Conservation (phyloP, 345 rosid species). For the Acer saccharum region DNA sequence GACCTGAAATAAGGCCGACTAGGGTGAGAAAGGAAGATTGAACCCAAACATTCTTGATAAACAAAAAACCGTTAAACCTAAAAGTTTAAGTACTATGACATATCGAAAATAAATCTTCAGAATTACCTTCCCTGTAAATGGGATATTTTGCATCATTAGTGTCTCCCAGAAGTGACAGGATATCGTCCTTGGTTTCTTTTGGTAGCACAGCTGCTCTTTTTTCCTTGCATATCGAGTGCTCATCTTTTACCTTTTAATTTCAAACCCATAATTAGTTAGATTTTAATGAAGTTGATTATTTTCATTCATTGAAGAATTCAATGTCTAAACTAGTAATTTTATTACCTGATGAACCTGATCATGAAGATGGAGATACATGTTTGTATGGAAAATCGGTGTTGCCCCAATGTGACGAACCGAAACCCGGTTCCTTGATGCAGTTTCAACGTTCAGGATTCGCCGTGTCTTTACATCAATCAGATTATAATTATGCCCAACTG, state of each 20-base stretch:
- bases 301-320: background rate
- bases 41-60: background rate
- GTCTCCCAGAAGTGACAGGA: slow-evolving; percentile 58
- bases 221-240: slow-evolving; percentile 49
- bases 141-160: slow-evolving; percentile 42
- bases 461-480: slow-evolving; percentile 37
- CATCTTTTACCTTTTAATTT: slow-evolving; percentile 40
- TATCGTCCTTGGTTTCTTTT: slow-evolving; percentile 45
- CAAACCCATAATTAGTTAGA: slow-evolving; percentile 15
- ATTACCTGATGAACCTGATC: slow-evolving; percentile 46
- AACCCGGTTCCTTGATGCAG: slow-evolving; percentile 52
- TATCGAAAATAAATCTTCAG: background rate
- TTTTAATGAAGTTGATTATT: slow-evolving; percentile 8
- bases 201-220: slow-evolving; percentile 47
- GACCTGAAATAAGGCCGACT: slow-evolving; percentile 41
- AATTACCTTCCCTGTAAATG: slow-evolving; percentile 40
- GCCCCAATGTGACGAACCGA: slow-evolving; percentile 46
- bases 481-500: slow-evolving; percentile 63
- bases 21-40: slow-evolving; percentile 9
- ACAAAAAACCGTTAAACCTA: too few species aligned
- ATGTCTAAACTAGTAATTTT: background rate
- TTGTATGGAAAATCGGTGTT: slow-evolving; percentile 63
- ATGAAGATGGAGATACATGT: slow-evolving; percentile 63
- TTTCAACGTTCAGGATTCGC: slow-evolving; percentile 50
- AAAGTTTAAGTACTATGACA: too few species aligned